A percentile compares a stretch with the other conserved stretches of the same genome.
Conservation (phyloP, 768 basidiomycete species). For the Ephemerocybe angulata region DNA sequence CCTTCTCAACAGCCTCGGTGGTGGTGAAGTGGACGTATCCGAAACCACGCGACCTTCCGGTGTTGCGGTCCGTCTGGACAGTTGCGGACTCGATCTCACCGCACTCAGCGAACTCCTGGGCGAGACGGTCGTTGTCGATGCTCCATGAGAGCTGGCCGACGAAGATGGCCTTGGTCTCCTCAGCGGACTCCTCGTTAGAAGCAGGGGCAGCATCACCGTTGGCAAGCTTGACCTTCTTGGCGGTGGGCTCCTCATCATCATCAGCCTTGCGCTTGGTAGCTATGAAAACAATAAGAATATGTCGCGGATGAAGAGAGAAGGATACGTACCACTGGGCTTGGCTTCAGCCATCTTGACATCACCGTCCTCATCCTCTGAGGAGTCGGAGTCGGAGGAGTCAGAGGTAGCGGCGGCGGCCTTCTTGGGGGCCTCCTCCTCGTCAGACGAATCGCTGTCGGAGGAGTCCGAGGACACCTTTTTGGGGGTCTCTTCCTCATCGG, state of each 20-base stretch:
- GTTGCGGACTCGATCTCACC: constrained; percentile 88
- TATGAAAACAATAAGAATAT: constrained; percentile 14
- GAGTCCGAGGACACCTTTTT: constrained; percentile 20
- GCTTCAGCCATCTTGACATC: constrained; percentile 62
- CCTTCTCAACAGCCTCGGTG: constrained; percentile 70
- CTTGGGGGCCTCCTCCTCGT: constrained; percentile 1
- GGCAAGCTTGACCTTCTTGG: constrained; percentile 81
- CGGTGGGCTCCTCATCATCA: constrained; percentile 49
- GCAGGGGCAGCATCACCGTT: constrained; percentile 50
- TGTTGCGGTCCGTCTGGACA: constrained; percentile 82
- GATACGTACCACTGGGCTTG: constrained; percentile 30
- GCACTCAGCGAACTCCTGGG: constrained; percentile 82
- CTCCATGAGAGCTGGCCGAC: constrained; percentile 95
- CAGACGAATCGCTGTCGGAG: too few species aligned
- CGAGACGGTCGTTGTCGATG: constrained; percentile 93
- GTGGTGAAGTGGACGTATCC: constrained; percentile 79
- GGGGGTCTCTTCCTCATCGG: constrained; percentile 17
- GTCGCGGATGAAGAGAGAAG: constrained; percentile 4
- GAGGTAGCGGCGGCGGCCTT: constrained; percentile 22
- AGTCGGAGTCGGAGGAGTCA: constrained; percentile 25
- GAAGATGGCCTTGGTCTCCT: constrained; percentile 72
- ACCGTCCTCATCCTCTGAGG: constrained; percentile 39
- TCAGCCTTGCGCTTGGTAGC: constrained; percentile 80
- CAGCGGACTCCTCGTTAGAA: constrained; percentile 29
- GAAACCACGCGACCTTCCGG: constrained; percentile 81